A percentile compares a stretch with the other conserved stretches of the same genome.
phyloP scores from a whole-genome alignment of 2,329 filamentous ascomycete genomes.

The Whalleya microplaca region DNA sequence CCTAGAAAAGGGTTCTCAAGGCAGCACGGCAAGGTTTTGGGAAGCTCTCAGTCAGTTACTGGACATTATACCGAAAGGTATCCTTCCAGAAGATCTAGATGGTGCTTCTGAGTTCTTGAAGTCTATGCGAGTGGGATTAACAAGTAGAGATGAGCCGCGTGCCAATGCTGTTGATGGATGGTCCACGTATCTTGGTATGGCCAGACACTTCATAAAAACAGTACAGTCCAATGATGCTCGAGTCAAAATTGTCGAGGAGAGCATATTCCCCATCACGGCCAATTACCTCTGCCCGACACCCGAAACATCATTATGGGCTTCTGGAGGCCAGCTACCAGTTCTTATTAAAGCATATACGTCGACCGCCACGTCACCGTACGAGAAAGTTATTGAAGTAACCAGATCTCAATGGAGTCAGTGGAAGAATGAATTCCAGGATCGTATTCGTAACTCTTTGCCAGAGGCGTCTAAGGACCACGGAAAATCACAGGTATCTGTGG shows the following conservation, averaged over 20 bases:
- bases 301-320: conserved; percentile 44
- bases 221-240: conserved; percentile 51
- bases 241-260: conserved; percentile 48
- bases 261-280: conserved; percentile 58
- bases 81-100: conserved; percentile 57
- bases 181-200: conserved; percentile 71
- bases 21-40: conserved; percentile 77
- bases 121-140: conserved; percentile 72
- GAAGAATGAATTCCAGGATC: conserved; percentile 63
- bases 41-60: conserved; percentile 66
- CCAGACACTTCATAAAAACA: conserved; percentile 55
- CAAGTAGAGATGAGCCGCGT: conserved; percentile 73
- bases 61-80: conserved; percentile 54
- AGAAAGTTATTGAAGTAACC: conserved; percentile 52
- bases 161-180: conserved; percentile 72
- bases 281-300: conserved; percentile 55
- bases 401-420: conserved; percentile 64
- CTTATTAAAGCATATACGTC: conserved; percentile 53
- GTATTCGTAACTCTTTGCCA: conserved; percentile 75
- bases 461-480: conserved; percentile 80
- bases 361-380: conserved; percentile 44
- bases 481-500: conserved; percentile 71
- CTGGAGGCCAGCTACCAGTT: conserved; percentile 40
- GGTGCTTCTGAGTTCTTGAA: conserved; percentile 65
- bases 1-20: conserved; percentile 82